phyloP scores from a whole-genome alignment of 2,329 filamentous ascomycete genomes.

The Arthrobotrys iridis region DNA sequence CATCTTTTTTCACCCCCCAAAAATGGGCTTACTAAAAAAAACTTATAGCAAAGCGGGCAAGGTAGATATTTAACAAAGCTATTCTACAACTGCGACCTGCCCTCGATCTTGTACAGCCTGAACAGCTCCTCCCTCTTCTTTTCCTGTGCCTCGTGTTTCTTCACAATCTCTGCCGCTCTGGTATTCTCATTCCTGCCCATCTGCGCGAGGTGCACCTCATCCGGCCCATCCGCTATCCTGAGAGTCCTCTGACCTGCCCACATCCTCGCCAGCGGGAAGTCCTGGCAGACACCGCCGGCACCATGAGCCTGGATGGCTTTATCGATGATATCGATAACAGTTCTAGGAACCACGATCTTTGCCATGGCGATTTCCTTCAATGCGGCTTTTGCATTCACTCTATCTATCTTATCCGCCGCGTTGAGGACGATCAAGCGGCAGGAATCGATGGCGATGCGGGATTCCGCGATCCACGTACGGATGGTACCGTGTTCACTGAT shows the following conservation, averaged over 20 bases:
- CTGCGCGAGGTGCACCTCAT: conserved; percentile 91
- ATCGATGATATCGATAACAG: conserved; percentile 87
- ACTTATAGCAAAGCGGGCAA: not conserved
- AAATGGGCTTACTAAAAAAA: not conserved
- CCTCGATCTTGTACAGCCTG: conserved; percentile 65
- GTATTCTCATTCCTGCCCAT: conserved; percentile 83
- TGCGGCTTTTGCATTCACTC: conserved; percentile 84
- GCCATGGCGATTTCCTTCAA: conserved; percentile 94
- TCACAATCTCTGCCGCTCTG: conserved; percentile 70
- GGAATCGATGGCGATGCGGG: conserved; percentile 91
- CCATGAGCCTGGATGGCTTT: conserved; percentile 93
- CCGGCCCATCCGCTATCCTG: conserved; percentile 88
- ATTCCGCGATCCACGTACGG: conserved; percentile 91
- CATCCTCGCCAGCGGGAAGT: conserved; percentile 87
- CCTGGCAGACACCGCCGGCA: conserved; percentile 89
- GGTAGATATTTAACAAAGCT: not conserved
- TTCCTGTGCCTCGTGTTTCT: conserved; percentile 72
- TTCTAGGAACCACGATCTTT: conserved; percentile 88
- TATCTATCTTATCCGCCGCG: conserved; percentile 93
- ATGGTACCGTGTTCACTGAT: conserved; percentile 91
- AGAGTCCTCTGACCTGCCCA: conserved; percentile 84
- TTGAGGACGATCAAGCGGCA: conserved; percentile 91
- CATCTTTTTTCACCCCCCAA: not conserved
- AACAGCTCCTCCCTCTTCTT: conserved; percentile 73
- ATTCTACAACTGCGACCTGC: conserved; percentile 59